A percentile compares a stretch with the other conserved stretches of the same genome.
phyloP scores from a whole-genome alignment of 805 yeast species.

The Candida wancherniae region DNA sequence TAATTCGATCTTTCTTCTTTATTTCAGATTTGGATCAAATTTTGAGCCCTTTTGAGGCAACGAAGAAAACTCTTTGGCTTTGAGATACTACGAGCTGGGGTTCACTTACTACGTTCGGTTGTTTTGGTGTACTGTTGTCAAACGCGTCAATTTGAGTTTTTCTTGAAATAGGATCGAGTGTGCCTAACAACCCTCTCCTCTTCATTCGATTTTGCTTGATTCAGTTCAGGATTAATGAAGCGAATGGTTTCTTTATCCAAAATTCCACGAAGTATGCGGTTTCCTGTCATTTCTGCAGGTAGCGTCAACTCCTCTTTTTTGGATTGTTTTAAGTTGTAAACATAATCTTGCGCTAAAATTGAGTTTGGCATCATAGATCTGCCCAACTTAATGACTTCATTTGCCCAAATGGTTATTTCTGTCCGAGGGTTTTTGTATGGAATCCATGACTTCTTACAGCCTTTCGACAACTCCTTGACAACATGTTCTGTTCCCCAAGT shows the following conservation, averaged over 20 bases:
- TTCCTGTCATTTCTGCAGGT: slow-evolving; percentile 15
- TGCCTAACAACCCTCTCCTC: slow-evolving; percentile 29
- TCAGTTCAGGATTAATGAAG: slow-evolving; percentile 8
- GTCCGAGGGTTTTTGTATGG: slow-evolving; percentile 50
- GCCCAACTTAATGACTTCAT: slow-evolving; percentile 58
- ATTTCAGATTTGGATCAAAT: too few relatives aligned
- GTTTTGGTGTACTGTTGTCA: too few relatives aligned
- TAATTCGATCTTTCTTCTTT: too few relatives aligned
- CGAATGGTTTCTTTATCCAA: slow-evolving; percentile 12
- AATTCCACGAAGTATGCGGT: slow-evolving; percentile 31
- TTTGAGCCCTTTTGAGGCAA: too few relatives aligned
- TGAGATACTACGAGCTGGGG: too few relatives aligned
- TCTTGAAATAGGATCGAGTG: slow-evolving; percentile 36
- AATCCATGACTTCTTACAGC: slow-evolving; percentile 64
- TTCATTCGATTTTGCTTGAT: slow-evolving; percentile 25
- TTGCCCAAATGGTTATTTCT: slow-evolving; percentile 57
- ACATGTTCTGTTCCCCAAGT: slow-evolving; percentile 63
- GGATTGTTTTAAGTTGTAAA: slow-evolving; percentile 18
- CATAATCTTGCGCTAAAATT: slow-evolving; percentile 33
- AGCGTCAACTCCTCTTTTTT: neutral
- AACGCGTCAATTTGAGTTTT: slow-evolving; percentile 11
- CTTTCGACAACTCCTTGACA: slow-evolving; percentile 60
- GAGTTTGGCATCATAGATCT: slow-evolving; percentile 57
- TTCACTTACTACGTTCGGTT: too few relatives aligned
- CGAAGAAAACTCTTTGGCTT: too few relatives aligned